Conservation (phyloP, 2,329 filamentous ascomycete genomes). For the Beauveria australis region DNA sequence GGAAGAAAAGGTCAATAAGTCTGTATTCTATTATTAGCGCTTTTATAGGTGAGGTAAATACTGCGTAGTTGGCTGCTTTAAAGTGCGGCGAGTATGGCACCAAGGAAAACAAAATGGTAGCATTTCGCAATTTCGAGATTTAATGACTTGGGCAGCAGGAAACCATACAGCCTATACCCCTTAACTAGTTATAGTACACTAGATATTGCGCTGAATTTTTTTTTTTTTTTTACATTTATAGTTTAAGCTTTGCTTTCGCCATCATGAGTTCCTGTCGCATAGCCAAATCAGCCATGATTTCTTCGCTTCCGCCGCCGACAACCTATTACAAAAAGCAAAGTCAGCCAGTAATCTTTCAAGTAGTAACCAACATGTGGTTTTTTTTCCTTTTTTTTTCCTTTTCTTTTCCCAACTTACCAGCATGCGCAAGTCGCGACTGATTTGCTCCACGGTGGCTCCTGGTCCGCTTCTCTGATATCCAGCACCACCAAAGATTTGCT, state of each 20-base stretch:
- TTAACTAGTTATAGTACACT: background rate
- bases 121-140: background rate
- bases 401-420: background rate
- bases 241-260: slow-evolving; percentile 17
- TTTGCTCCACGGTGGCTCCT: slow-evolving; percentile 43
- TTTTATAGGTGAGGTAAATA: too few species aligned
- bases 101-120: background rate
- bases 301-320: slow-evolving; percentile 46
- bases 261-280: slow-evolving; percentile 36
- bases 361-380: too few species aligned
- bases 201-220: too few species aligned
- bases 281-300: slow-evolving; percentile 44
- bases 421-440: slow-evolving; percentile 42
- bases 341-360: background rate
- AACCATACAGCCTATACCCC: background rate
- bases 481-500: slow-evolving; percentile 45
- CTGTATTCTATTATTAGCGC: too few species aligned
- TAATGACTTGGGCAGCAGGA: background rate
- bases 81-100: too few species aligned
- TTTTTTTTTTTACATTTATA: background rate
- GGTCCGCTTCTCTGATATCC: slow-evolving; percentile 42
- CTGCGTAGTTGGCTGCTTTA: too few species aligned
- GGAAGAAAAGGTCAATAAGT: too few species aligned
- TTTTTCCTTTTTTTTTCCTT: too few species aligned
- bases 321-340: slow-evolving; percentile 28